Percentiles rank a stretch among this genome's conserved stretches.
These are phyloP conservation scores for Melanomma pulvis-pyrius DNA, from an alignment of 495 filamentous ascomycete species.

Conservation along the genomic window DNA sequence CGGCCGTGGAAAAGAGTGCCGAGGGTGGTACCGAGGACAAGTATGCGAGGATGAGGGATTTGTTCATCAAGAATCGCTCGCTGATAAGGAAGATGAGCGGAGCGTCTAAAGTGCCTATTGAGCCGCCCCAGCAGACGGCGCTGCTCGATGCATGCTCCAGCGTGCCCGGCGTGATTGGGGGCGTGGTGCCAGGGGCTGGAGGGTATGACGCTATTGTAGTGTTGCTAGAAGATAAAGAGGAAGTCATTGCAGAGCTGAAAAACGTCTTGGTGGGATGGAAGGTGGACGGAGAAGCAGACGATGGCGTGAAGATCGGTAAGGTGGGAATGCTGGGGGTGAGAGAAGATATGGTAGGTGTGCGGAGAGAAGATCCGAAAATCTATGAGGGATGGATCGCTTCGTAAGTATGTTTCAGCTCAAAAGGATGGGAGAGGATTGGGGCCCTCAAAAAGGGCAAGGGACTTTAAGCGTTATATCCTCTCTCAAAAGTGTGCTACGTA, in stretches of 20 bases:
- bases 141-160: conserved; percentile 73
- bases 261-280: conserved; percentile 68
- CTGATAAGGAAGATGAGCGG: conserved; percentile 75
- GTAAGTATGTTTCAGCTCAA: no score
- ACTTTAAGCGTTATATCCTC: no score
- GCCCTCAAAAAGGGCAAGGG: no score
- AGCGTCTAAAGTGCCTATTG: conserved; percentile 79
- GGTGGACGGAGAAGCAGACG: conserved; percentile 50
- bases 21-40: conserved; percentile 44
- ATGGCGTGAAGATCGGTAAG: conserved; percentile 63
- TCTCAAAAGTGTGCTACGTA: no score
- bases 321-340: conserved; percentile 78
- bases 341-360: conserved; percentile 85
- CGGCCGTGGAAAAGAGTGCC: conserved; percentile 20
- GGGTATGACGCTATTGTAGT: conserved; percentile 91
- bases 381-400: conserved; percentile 65
- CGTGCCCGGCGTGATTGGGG: conserved; percentile 81
- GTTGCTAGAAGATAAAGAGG: conserved; percentile 71
- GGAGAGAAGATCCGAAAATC: conserved; percentile 61
- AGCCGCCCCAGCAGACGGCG: conserved; percentile 81
- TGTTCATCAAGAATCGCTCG: conserved; percentile 57
- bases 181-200: conserved; percentile 91
- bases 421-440: no score
- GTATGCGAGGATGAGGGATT: conserved; percentile 34
- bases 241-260: conserved; percentile 65